Base-by-base conservation (phyloP, 2,329 filamentous ascomycete genomes). In the Fusarium oligoseptatum region DNA sequence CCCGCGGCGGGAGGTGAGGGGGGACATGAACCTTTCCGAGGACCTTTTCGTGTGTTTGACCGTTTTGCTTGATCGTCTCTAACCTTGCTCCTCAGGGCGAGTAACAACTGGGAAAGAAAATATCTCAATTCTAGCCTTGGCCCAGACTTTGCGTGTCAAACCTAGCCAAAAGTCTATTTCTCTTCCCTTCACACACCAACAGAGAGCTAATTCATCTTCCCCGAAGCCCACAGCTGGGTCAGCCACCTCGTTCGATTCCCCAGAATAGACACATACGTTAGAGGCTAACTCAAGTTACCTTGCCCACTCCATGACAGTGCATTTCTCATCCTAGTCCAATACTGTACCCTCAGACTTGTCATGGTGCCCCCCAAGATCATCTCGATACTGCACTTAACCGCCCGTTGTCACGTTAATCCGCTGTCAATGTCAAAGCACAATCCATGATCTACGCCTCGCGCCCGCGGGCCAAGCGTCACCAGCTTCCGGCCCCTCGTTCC, bases 201-300 rank as follows among this genome's bases (percentile, higher is more conserved):
- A 32, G 68, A 45, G 29, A 32, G 29, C 32, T 34, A 73, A 60
- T 60, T 71, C 72, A 61, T 36, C 68, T 68, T 61, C n/a, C 50
- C 56, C 71, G 64, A 74, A 74, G 55, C 57, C 62, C 41, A 34
- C 32, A 15, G 50, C 52, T n/a, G 10, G 29, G 10, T 34, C 65
- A 74, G 71, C 72, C 72, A 66, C 72, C 61, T 74, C 60, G 65
- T 66, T 62, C 57, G 72, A 70, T 70, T 66, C 57, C 55, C 62
- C 48, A 37, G 61, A 65, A 57, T 60, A 37, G 29, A 50, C 52
- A 34, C 32, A 34, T 12, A 34, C 32, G 32, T 34, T 34, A 39
- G 32, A 50, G 41, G 43, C 24, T 52, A 34, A 55, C 15, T 15
- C 36, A 64, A 58, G 48, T 52, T 52, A 52, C 48, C 48, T 52